Conservation (phyloP, 1,284 basidiomycete species). For the Cystobasidiaceae sp. region DNA sequence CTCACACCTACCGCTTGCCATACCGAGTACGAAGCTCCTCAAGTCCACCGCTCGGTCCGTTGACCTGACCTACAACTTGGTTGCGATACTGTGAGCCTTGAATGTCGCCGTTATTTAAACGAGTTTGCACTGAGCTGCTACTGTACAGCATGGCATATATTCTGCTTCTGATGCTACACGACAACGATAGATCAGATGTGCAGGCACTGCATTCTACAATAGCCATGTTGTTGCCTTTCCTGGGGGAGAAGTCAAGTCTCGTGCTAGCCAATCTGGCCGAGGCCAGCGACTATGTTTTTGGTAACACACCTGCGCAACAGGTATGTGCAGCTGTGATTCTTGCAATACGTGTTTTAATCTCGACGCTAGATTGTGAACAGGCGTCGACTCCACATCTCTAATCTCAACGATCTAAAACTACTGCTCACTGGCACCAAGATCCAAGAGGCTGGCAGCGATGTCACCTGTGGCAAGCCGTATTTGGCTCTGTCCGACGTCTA, state of each 20-base stretch:
- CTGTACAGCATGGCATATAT: constrained; percentile 4
- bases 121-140: no score
- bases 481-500: constrained; percentile 18
- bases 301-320: not conserved
- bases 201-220: not conserved
- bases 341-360: no score
- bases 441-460: not conserved
- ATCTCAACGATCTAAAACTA: not conserved
- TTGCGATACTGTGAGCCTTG: constrained; percentile 11
- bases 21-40: constrained; percentile 10
- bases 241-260: not conserved
- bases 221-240: not conserved
- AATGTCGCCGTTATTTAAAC: no score
- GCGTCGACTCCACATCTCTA: no score
- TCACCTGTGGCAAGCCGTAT: constrained; percentile 10
- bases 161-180: not conserved
- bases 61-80: constrained; percentile 6
- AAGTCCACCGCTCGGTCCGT: not conserved
- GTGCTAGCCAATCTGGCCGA: not conserved
- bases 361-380: no score
- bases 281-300: not conserved
- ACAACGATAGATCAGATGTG: not conserved
- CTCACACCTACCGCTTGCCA: not conserved
- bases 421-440: not conserved
- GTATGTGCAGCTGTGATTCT: no score